Base-by-base conservation (phyloP, 1,139 yeast genomes). In the Candida tropicalis region DNA sequence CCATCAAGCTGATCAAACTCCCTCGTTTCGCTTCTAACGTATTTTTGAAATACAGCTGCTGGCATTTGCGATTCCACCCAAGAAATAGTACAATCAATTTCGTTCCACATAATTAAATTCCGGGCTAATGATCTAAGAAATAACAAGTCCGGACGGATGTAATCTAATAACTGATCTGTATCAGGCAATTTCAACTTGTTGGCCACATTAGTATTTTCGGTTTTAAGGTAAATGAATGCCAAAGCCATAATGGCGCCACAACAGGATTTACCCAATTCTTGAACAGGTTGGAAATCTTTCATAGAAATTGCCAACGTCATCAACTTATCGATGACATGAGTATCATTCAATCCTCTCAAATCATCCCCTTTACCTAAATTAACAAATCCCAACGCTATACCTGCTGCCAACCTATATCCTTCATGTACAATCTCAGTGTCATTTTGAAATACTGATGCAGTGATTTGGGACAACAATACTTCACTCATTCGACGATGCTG, bases 401-500 rank as follows among this genome's bases (percentile, higher is more conserved):
- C 99, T 0, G 96, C 93, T 0, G 96, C 87, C 27, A 91, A 67
- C 47, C 95, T 73, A 56, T 93, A 91, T 1, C 95, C 89, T 62
- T 93, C 98, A 59, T 83, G 74, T n/a, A 77, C 74, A 44, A 76
- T 69, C 31, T 70, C 75, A 22, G 68, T 61, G 39, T 83, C 91
- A 51, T 82, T 81, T 35, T 81, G 77, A n/a, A 65, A 61, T 3
- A 83, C 75, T 2, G 76, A 65, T 6, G 84, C 78, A 15, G 77
- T 75, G 2, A 87, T 69, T 56, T 89, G 95, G 0, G 85, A 74
- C 17, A 87, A 66, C 41, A 93, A 66, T 15, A 88, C 79, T 52
- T 87, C 95, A 47, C 93, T 85, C 95, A 93, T 88, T 50, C 96
- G 73, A 38, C 96, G 76, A 57, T 91, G 96, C 47, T 83, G 91